Evolutionary conservation across 176 grass and related monocot species (phyloP), one percentile per base, ranked within the genome.

Genomic region (Triticum dicoccoides): DNA sequence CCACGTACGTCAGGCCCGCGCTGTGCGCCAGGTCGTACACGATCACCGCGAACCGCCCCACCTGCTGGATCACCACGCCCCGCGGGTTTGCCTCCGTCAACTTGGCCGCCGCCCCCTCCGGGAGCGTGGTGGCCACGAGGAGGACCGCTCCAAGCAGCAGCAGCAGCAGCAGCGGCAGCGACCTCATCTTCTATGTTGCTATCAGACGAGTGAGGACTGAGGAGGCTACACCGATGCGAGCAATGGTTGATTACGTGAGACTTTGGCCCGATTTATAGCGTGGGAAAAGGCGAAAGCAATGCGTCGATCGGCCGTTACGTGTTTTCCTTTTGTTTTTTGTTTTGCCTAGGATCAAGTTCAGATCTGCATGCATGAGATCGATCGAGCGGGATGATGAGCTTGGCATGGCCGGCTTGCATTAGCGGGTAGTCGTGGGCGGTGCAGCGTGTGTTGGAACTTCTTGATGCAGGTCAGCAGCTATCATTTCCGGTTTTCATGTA

Each of bases 21-120:
- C 41, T 29, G 81, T 70, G 87, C 54, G 81, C 65, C 4, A 89
- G 81, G 39, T 33, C 41, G 81, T 80, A 84, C 75, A 88, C 65
- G 9, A 67, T 80, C 63, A 88, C 87, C 20, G 80, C 73, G 81
- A 88, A 88, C 75, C 77, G 81, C 51, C 51, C 81, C 39, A 79
- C 87, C 75, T 89, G 81, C 75, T 15, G 77, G 65, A 75, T 34
- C 82, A 80, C 82, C 68, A 44, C 29, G 29, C 8, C 0, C 23
- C 39, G 3, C 58, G 52, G 58, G 87, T 85, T 47, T 17, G 0
- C 82, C 23, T 32, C 11, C 76, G 27, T 47, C 82, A 76, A 85
- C 76, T 24, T 17, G 65, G 2, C 82, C 32, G 56, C 12, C 66
- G 76, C 18, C 2, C 54, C 2, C 65, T 38, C 13, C 18, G 73